phyloP scores from a whole-genome alignment of 441 rosid species.

The Rhodomyrtus psidioides region DNA sequence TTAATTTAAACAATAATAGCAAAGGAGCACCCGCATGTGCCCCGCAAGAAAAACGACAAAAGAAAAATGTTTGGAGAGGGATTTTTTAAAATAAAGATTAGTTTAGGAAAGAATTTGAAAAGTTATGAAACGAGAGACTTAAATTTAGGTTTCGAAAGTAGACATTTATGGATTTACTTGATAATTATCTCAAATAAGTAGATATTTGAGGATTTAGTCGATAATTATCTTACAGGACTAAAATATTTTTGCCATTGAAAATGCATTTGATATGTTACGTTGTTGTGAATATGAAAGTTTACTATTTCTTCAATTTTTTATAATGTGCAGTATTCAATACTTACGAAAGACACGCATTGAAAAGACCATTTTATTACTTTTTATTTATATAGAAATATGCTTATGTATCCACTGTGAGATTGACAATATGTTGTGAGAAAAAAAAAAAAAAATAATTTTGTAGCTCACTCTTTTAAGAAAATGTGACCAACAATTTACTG shows the following conservation, averaged over 20 bases:
- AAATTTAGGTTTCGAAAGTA: neutral
- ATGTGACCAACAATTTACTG: too few species aligned
- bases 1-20: neutral
- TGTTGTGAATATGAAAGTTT: neutral
- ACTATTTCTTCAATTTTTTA: neutral
- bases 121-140: neutral
- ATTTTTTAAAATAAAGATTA: neutral
- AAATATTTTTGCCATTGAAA: neutral
- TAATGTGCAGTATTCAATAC: accelerated
- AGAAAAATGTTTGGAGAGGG: too few species aligned
- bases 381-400: too few species aligned
- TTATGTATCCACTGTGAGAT: too few species aligned
- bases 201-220: too few species aligned
- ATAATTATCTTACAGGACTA: neutral
- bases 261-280: neutral
- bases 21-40: neutral
- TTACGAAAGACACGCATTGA: neutral
- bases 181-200: neutral
- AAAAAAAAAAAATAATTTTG: too few species aligned
- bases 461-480: too few species aligned
- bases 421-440: too few species aligned
- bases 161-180: neutral
- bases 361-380: neutral
- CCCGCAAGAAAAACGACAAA: neutral
- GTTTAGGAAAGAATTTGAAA: neutral